These are phyloP conservation scores for Neoboletus subvelutipes DNA, from an alignment of 768 basidiomycete genomes.

Conservation along the genomic window DNA sequence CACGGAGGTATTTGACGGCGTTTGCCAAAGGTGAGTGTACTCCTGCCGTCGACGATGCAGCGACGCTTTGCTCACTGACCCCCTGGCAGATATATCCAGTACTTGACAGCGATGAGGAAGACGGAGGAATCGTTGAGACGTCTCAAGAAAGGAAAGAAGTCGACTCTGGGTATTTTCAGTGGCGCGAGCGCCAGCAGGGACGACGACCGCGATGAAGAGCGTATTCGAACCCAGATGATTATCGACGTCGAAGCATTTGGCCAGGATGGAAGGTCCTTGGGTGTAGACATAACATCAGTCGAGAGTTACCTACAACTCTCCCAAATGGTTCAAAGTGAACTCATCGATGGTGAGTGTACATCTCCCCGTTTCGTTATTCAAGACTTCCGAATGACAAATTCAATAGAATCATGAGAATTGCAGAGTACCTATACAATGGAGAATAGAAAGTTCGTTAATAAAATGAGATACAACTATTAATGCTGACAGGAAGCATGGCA, in stretches of 20 bases:
- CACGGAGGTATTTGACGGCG: conserved; percentile 67
- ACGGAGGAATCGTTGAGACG: conserved; percentile 86
- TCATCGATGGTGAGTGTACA: conserved; percentile 33
- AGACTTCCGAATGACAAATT: neutral
- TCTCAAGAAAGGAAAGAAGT: conserved; percentile 84
- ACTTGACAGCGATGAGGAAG: conserved; percentile 84
- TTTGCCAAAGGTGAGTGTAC: conserved; percentile 47
- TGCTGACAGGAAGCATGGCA: conserved; percentile 51
- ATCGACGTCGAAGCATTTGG: conserved; percentile 85
- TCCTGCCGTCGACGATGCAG: neutral
- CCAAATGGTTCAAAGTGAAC: conserved; percentile 54
- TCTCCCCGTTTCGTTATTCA: neutral
- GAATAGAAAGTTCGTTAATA: neutral
- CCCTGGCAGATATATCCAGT: conserved; percentile 65
- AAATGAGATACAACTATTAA: conserved; percentile 13
- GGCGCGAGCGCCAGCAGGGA: conserved; percentile 44
- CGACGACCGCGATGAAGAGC: conserved; percentile 83
- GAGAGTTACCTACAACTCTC: conserved; percentile 54
- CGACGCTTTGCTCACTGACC: neutral
- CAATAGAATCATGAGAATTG: conserved; percentile 15
- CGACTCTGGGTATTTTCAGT: conserved; percentile 78
- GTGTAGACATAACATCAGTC: conserved; percentile 56
- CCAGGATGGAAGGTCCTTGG: conserved; percentile 68
- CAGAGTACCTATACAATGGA: neutral
- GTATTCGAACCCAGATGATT: conserved; percentile 79